These are phyloP conservation scores for Colletotrichum echinochloae DNA, from an alignment of 2,329 filamentous ascomycete genomes.

Conservation along the genomic window DNA sequence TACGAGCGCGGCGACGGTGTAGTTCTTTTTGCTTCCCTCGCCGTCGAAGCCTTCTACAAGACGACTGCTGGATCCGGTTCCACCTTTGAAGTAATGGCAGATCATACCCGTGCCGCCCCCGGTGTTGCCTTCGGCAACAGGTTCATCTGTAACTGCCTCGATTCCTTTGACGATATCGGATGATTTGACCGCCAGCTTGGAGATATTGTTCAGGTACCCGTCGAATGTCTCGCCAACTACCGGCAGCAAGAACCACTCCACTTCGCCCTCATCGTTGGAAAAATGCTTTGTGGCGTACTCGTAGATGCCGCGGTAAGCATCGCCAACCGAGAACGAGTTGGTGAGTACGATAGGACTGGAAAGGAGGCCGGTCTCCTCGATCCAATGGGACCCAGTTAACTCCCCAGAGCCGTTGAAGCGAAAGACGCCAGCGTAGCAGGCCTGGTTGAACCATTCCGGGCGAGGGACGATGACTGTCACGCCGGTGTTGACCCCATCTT, in stretches of 20 bases:
- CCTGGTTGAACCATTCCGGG: constrained; percentile 56
- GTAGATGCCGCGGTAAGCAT: constrained; percentile 69
- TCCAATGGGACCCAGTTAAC: constrained; percentile 71
- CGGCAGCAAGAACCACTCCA: constrained; percentile 67
- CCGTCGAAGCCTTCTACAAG: constrained; percentile 60
- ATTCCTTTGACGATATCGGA: constrained; percentile 67
- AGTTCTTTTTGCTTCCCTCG: constrained; percentile 52
- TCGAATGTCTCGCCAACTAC: constrained; percentile 74
- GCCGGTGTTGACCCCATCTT: constrained; percentile 59
- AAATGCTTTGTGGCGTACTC: constrained; percentile 65
- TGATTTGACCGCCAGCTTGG: constrained; percentile 65
- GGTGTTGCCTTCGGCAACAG: constrained; percentile 70
- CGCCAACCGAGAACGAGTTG: constrained; percentile 68
- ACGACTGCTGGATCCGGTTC: constrained; percentile 72
- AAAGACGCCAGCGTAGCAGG: constrained; percentile 64
- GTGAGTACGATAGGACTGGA: constrained; percentile 71
- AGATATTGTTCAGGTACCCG: constrained; percentile 69
- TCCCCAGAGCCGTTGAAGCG: constrained; percentile 74
- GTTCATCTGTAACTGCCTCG: constrained; percentile 59
- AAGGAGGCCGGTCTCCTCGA: constrained; percentile 70
- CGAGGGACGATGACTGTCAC: constrained; percentile 63
- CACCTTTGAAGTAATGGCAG: constrained; percentile 75
- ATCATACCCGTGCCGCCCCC: constrained; percentile 78
- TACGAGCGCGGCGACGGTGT: constrained; percentile 71
- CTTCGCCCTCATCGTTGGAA: constrained; percentile 54